Evolutionary conservation across 768 basidiomycete species (phyloP).

Genomic region (Leucosporidium yakuticum): DNA sequence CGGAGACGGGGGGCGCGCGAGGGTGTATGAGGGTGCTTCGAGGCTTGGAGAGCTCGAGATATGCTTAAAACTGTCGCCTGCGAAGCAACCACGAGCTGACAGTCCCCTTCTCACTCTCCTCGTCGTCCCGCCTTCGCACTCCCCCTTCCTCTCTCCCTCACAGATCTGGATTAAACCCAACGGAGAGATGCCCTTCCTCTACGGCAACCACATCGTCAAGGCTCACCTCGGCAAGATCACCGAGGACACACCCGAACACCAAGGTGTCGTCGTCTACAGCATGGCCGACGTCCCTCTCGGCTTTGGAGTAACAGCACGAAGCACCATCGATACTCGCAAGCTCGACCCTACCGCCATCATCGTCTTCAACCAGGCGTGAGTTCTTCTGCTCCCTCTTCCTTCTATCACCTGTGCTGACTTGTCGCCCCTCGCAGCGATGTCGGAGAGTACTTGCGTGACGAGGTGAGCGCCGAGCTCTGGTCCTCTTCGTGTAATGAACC

Average conservation of each 20-base stretch:
- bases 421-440: conserved; percentile 62
- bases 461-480: conserved; percentile 14
- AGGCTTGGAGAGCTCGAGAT: not conserved
- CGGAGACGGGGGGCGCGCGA: not conserved
- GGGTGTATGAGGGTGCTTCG: not conserved
- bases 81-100: not conserved
- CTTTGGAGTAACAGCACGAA: conserved; percentile 93
- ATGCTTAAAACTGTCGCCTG: not conserved
- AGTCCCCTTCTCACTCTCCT: not conserved
- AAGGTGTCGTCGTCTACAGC: conserved; percentile 92
- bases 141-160: not conserved
- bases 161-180: conserved; percentile 99
- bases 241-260: conserved; percentile 97
- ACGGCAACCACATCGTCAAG: conserved; percentile 97
- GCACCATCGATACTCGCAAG: conserved; percentile 93
- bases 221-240: conserved; percentile 98
- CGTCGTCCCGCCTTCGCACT: not conserved
- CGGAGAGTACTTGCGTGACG: conserved; percentile 95
- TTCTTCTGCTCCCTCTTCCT: conserved; percentile 20
- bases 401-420: not conserved
- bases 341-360: conserved; percentile 94
- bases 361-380: conserved; percentile 96
- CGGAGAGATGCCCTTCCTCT: conserved; percentile 98
- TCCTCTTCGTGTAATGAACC: too few relatives aligned
- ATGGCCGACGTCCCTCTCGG: conserved; percentile 95